Evolutionary conservation across 345 rosid genomes (phyloP).

Genomic region (Turnera subulata): DNA sequence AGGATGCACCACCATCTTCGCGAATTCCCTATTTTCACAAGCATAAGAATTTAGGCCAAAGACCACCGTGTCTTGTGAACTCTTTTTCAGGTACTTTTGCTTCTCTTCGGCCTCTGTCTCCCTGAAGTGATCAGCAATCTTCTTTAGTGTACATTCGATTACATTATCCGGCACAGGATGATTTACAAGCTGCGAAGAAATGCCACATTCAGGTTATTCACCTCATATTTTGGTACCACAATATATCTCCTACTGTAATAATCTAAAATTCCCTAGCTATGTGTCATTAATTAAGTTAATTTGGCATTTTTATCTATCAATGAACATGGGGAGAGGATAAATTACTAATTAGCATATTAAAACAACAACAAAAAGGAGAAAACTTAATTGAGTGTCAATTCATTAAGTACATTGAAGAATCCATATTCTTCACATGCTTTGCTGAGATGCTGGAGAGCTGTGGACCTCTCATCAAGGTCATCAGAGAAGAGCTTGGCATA

Average conservation of each 20-base stretch:
- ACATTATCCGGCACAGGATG: slow-evolving; percentile 23
- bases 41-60: slow-evolving; percentile 16
- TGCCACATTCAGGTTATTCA: too few relatives aligned
- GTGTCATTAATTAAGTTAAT: too few relatives aligned
- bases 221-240: too few relatives aligned
- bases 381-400: not conserved
- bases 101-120: slow-evolving; percentile 11
- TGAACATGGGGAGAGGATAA: not conserved
- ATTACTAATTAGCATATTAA: not conserved
- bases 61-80: slow-evolving; percentile 17
- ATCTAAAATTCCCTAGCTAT: too few relatives aligned
- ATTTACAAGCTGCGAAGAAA: slow-evolving; percentile 27
- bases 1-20: slow-evolving; percentile 27
- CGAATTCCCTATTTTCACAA: slow-evolving; percentile 24
- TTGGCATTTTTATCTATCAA: too few relatives aligned
- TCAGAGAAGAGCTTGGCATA: slow-evolving; percentile 23
- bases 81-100: slow-evolving; percentile 14
- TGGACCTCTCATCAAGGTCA: slow-evolving; percentile 10
- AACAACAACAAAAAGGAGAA: not conserved
- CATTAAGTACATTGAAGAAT: slow-evolving; percentile 36
- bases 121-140: slow-evolving; percentile 17
- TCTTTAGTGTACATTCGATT: slow-evolving; percentile 22
- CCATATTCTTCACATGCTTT: slow-evolving; percentile 27
- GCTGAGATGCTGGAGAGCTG: slow-evolving; percentile 17
- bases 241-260: too few relatives aligned